Evolutionary conservation across 345 rosid species (phyloP).

Genomic region (Psidium guajava): DNA sequence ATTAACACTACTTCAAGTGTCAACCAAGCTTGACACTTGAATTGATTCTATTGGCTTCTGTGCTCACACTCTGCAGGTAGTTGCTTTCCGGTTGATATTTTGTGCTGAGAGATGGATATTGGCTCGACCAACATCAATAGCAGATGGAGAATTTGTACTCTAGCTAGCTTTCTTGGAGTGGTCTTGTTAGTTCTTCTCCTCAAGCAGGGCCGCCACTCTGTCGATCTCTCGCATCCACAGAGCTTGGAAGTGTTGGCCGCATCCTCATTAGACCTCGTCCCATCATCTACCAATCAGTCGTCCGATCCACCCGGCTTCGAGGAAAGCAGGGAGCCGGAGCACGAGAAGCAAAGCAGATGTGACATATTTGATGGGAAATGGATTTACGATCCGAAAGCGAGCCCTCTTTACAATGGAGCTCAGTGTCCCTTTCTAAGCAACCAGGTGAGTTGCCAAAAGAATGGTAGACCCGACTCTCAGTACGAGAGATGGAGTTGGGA

Average conservation of each 20-base stretch:
- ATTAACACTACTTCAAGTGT: background rate
- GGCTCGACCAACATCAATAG: slow-evolving; percentile 1
- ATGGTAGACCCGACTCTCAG: slow-evolving; percentile 32
- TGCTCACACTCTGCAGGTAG: background rate
- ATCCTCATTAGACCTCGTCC: background rate
- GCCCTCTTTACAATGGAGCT: slow-evolving; percentile 13
- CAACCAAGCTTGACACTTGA: background rate
- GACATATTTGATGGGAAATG: slow-evolving; percentile 41
- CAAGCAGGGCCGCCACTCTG: background rate
- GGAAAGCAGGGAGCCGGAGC: background rate
- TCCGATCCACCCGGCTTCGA: background rate
- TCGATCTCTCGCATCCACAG: background rate
- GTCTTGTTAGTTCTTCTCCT: slow-evolving; percentile 6
- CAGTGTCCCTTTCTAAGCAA: slow-evolving; percentile 39
- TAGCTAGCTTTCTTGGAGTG: slow-evolving; percentile 18
- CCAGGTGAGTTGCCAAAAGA: slow-evolving; percentile 34
- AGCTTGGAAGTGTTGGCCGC: background rate
- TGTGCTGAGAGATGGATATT: slow-evolving; percentile 4
- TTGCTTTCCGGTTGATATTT: background rate
- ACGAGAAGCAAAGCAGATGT: slow-evolving; percentile 7
- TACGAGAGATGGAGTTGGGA: slow-evolving; percentile 56
- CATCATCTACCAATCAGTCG: background rate
- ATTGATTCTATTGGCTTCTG: background rate
- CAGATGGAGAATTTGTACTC: slow-evolving; percentile 23
- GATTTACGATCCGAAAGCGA: slow-evolving; percentile 24